phyloP scores from a whole-genome alignment of 1,284 basidiomycete species.

The Rhodofomes roseus region DNA sequence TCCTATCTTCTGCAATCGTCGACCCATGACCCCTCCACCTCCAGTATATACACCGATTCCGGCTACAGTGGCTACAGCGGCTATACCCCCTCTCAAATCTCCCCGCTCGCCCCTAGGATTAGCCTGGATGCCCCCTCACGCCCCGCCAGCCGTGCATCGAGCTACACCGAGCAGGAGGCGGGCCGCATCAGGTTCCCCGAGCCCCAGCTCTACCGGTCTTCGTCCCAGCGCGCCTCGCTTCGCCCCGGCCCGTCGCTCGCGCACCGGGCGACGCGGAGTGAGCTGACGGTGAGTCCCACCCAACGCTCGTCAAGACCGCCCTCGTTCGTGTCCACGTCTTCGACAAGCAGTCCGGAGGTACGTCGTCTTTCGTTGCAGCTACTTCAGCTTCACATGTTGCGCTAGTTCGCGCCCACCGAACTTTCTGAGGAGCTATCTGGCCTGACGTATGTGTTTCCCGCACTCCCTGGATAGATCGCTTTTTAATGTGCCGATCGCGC shows the following conservation, averaged over 20 bases:
- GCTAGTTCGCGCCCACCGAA: constrained; percentile 22
- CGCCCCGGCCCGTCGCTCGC: constrained; percentile 21
- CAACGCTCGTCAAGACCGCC: constrained; percentile 25
- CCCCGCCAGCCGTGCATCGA: constrained; percentile 33
- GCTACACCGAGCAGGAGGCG: constrained; percentile 32
- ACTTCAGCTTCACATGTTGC: constrained; percentile 3
- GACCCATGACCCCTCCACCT: constrained; percentile 27
- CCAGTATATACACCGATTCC: constrained; percentile 24
- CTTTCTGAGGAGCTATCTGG: constrained; percentile 49
- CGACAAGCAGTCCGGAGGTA: constrained; percentile 29
- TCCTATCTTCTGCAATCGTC: constrained; percentile 26
- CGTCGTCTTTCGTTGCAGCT: constrained; percentile 5
- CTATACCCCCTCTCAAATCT: constrained; percentile 15
- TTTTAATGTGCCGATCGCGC: constrained; percentile 11
- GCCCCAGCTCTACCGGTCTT: constrained; percentile 46
- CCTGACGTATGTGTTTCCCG: constrained; percentile 44
- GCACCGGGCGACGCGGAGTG: constrained; percentile 43
- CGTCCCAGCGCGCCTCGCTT: constrained; percentile 37
- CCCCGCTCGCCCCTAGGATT: constrained; percentile 18
- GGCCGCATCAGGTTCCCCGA: constrained; percentile 44
- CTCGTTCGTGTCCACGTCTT: constrained; percentile 19
- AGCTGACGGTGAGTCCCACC: constrained; percentile 23
- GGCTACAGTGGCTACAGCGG: constrained; percentile 13
- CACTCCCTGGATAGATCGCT: constrained; percentile 12
- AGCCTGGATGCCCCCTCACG: constrained; percentile 30